Conservation (phyloP, 768 basidiomycete species). For the Pleurotus djamor region DNA sequence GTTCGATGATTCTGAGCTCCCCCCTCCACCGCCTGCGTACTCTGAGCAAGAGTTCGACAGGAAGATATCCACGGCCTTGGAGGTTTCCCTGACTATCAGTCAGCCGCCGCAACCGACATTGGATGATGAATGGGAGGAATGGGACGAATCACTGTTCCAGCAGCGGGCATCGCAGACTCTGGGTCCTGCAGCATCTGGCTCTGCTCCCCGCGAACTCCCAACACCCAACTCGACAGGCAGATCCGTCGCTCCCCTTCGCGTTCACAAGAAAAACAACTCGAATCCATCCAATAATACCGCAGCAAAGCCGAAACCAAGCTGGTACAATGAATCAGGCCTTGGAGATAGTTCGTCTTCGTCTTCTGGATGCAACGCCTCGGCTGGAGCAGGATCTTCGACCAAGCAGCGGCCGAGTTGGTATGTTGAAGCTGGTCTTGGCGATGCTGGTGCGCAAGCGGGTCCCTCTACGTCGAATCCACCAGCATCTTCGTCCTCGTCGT, state of each 20-base stretch:
- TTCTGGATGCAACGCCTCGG: background rate
- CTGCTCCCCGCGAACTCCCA: constrained; percentile 8
- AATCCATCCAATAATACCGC: constrained; percentile 1
- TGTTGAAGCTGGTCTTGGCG: constrained; percentile 22
- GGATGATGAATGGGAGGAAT: constrained; percentile 48
- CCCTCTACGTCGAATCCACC: background rate
- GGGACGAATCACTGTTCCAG: constrained; percentile 40
- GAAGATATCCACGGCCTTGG: constrained; percentile 42
- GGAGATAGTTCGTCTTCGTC: constrained; percentile 5
- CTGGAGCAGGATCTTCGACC: background rate
- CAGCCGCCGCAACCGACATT: constrained; percentile 19
- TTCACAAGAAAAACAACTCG: constrained; percentile 26
- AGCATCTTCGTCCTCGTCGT: background rate
- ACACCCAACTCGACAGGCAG: constrained; percentile 3
- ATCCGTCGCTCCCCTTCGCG: constrained; percentile 29
- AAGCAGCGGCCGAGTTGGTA: constrained; percentile 17
- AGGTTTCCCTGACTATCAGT: constrained; percentile 32
- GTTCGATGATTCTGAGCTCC: constrained; percentile 14
- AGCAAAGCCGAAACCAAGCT: constrained; percentile 16
- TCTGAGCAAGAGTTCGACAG: constrained; percentile 50
- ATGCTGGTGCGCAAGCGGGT: background rate
- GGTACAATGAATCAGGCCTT: constrained; percentile 21
- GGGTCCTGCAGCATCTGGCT: background rate
- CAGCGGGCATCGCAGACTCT: constrained; percentile 8
- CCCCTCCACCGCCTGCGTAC: constrained; percentile 37